Conservation (phyloP, 2,329 filamentous ascomycete species). For the Magnaporthales sp. region DNA sequence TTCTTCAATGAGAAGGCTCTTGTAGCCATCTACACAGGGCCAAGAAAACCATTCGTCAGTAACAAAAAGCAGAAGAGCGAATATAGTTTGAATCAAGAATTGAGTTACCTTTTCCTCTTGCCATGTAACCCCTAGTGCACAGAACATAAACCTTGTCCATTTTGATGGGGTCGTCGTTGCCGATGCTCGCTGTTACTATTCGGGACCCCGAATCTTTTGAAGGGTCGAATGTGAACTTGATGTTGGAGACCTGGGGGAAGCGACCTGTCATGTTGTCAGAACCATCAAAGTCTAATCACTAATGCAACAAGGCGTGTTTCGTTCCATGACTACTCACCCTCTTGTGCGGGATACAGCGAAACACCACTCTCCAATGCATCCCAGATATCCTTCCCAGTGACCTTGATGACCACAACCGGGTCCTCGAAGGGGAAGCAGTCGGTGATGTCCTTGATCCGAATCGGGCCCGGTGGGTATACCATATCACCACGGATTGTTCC, state of each 20-base stretch:
- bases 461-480: constrained; percentile 72
- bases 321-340: constrained; percentile 37
- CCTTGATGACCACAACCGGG: constrained; percentile 68
- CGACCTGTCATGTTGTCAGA: constrained; percentile 30
- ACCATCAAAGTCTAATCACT: neutral
- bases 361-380: constrained; percentile 82
- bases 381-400: constrained; percentile 63
- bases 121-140: constrained; percentile 83
- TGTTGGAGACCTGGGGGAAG: constrained; percentile 82
- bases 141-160: constrained; percentile 58
- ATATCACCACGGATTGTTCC: constrained; percentile 85
- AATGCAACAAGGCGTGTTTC: constrained; percentile 1
- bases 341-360: constrained; percentile 70
- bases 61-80: neutral
- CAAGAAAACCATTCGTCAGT: neutral
- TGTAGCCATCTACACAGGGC: constrained; percentile 57
- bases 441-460: constrained; percentile 73
- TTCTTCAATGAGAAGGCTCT: constrained; percentile 62
- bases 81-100: neutral
- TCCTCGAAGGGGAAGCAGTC: constrained; percentile 92
- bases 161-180: constrained; percentile 47
- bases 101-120: constrained; percentile 56
- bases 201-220: constrained; percentile 50
- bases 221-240: constrained; percentile 65
- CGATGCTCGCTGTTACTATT: constrained; percentile 54